Evolutionary conservation across 768 basidiomycete genomes (phyloP), one percentile per base, ranked within the genome.

Genomic region (Tephrocybe sp.): DNA sequence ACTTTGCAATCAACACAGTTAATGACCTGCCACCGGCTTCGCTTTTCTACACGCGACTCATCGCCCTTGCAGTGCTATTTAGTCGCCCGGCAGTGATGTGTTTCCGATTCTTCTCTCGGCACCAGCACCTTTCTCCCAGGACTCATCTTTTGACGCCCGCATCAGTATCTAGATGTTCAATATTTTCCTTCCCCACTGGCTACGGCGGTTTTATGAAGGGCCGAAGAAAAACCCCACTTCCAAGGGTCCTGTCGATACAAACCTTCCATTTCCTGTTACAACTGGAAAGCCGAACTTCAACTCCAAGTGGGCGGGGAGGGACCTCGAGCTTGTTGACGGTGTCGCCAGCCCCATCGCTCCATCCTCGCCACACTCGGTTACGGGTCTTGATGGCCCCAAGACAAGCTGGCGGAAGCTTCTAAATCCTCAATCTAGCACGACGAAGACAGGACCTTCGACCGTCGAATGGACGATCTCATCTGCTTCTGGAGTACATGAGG

Each of bases 291-390:
- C 45, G 39, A 38, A 20, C 46, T 3, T 33, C 33, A 17, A 50
- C 36, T 45, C 45, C 14, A 4, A 26, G 13, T 45, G 55, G 58
- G 59, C 47, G 49, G 60, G 43, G 41, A 53, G 38, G 40, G 54
- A 48, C 32, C 32, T 55, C 36, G 40, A 52, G 30, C 53, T 55
- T 30, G 49, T 54, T 44, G 59, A 61, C 5, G 55, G 58, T n/a
- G 55, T 55, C 39, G 71, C 72, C 47, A 72, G 71, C 49, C 47
- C 65, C 32, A 70, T 71, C 32, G 70, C 72, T 41, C 68, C 66
- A 2, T 61, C 63, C 4, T 59, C 65, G 1, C 59, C 69, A 5
- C 63, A 60, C 46, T 67, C 69, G 1, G 58, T 72, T n/a, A 69
- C 70, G 1, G 71, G 69, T 1, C 63, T 67, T 34, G 62, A 68